phyloP scores from a whole-genome alignment of 192 early-diverging fungal genomes.

The Chytriomyces confervae region DNA sequence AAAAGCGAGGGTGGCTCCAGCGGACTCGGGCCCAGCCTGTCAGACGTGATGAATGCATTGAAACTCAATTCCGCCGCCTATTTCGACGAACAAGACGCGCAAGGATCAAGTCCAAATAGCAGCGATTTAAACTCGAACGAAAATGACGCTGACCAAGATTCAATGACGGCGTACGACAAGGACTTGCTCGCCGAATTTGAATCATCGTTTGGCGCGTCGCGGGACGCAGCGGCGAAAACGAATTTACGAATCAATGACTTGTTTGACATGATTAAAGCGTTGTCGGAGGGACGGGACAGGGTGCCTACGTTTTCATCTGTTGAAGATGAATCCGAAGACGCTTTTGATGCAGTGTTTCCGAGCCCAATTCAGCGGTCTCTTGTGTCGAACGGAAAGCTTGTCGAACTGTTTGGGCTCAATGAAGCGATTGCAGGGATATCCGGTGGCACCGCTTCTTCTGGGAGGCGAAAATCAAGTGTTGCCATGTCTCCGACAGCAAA shows the following conservation, averaged over 20 bases:
- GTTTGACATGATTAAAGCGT: conserved; percentile 12
- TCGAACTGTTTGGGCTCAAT: background rate
- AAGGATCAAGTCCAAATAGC: background rate
- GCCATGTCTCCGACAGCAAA: conserved; percentile 9
- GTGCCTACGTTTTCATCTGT: conserved; percentile 1
- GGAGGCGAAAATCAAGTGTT: conserved; percentile 7
- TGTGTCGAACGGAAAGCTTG: background rate
- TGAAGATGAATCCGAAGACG: background rate
- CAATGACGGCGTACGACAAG: background rate
- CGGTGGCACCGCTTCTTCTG: background rate
- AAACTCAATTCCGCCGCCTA: background rate
- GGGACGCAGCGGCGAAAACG: background rate
- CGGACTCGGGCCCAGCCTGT: background rate
- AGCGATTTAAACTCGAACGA: background rate
- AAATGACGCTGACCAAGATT: background rate
- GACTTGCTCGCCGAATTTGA: conserved; percentile 23
- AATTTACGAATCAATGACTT: conserved; percentile 14
- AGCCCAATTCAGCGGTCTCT: background rate
- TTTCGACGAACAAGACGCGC: background rate
- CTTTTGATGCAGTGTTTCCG: background rate
- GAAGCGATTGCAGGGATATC: conserved; percentile 8
- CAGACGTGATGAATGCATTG: background rate
- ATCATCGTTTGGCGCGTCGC: background rate
- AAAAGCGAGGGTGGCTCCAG: background rate
- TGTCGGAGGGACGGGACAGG: background rate